Evolutionary conservation across 352 stramenopile genomes (phyloP), one percentile per base, ranked within the genome.

Genomic region (Peronospora tabacina): DNA sequence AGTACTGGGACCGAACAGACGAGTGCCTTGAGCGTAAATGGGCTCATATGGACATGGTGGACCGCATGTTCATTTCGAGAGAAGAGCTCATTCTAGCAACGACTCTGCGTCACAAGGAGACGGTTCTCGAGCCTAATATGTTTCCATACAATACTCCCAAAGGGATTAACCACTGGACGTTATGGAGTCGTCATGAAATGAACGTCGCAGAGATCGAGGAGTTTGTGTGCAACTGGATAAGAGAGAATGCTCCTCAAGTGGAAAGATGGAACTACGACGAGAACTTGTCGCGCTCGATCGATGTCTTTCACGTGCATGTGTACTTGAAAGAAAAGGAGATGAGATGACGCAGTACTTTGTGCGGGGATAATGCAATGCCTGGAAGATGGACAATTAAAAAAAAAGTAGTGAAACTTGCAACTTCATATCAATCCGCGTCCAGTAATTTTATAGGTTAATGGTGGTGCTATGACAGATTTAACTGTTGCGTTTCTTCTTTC

Each of bases 261-360:
- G 54, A 63, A 29, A 58, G 63, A 20, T 91, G 80, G 80, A 89
- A 89, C 68, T 89, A 89, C 62, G 80, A 89, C 56, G 80, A 91
- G 52, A 91, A 91, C 46, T 68, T 72, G 52, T 80, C 85, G 33
- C 77, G 75, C n/a, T 91, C 75, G 6, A 89, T 91, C 71, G 73
- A 88, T 43, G 72, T 90, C 50, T 91, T 91, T 54, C 78, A 91
- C 53, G 81, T 91, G 2, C 81, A 91, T 59, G 78, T 91, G 42
- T 90, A 90, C 52, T 55, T 91, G 19, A 66, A 85, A 59, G 61
- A 15, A 37, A 46, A 22, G 10, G 9, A 54, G 16, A 33, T 45
- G 15, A 40, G 34, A 26, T 20, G n/a, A 29, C 11, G 7, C 11
- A 42, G 17, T 28, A 17, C 3, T 43, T 12, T 16, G 9, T 30